These are phyloP conservation scores for Ogataea ganodermae DNA, from an alignment of 805 yeast genomes.

Conservation along the genomic window DNA sequence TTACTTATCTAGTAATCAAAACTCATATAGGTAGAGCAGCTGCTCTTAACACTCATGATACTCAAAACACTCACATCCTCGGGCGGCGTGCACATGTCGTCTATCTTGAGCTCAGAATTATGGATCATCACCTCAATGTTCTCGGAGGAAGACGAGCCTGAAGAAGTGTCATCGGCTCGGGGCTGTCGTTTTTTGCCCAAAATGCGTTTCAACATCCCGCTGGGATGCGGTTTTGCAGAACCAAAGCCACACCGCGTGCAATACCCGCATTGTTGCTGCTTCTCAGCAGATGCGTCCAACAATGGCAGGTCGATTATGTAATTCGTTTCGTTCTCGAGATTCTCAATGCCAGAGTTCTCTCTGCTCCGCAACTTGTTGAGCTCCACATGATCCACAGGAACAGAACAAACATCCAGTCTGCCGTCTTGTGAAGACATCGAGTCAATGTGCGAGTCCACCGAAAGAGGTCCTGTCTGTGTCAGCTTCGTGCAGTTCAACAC, in stretches of 20 bases:
- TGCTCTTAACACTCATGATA: conserved; percentile 28
- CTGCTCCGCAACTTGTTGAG: conserved; percentile 32
- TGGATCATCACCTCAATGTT: conserved; percentile 25
- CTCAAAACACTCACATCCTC: conserved; percentile 29
- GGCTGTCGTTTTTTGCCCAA: background rate
- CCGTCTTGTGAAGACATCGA: conserved; percentile 25
- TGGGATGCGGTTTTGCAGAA: background rate
- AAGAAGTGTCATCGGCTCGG: conserved; percentile 9
- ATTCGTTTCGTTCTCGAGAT: conserved; percentile 31
- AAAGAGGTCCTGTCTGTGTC: conserved; percentile 38
- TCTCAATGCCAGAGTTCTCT: conserved; percentile 30
- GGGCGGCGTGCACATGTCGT: conserved; percentile 12
- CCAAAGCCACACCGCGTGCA: conserved; percentile 34
- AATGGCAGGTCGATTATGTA: conserved; percentile 31
- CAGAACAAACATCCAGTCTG: conserved; percentile 32
- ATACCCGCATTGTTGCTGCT: conserved; percentile 29
- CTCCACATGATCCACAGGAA: conserved; percentile 38
- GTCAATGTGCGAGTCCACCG: conserved; percentile 30
- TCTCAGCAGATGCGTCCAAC: conserved; percentile 11
- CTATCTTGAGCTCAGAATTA: conserved; percentile 13
- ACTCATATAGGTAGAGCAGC: conserved; percentile 22
- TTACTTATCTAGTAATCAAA: conserved; percentile 21
- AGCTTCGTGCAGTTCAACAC: conserved; percentile 34
- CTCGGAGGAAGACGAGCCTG: conserved; percentile 16
- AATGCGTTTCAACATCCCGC: background rate